Base-by-base conservation (phyloP, 192 early-diverging fungal genomes). In the Martensiomyces pterosporus region DNA sequence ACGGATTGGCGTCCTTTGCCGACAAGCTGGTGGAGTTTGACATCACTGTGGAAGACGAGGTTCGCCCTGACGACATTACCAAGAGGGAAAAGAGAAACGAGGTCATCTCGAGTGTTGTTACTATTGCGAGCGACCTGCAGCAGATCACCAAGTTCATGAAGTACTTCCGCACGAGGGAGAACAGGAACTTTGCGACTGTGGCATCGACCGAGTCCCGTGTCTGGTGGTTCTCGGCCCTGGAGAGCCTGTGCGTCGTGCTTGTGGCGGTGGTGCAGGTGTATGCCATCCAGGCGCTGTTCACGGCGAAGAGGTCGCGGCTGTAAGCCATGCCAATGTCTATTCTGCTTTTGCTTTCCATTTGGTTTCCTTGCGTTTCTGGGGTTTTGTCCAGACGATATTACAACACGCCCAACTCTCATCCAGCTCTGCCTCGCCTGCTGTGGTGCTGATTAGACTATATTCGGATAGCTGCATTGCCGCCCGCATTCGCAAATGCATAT, bases 21-120 rank as follows among this genome's bases (percentile, higher is more conserved):
- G 92, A 97, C 59, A 99, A 99, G 60, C 69, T 85, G 7, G 79
- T 99, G 23, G 96, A 98, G 63, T 94, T 98, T 70, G 96, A 98
- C 55, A 89, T 98, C 48, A 79, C 83, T 0, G 78, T 93, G 13
- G 92, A 99, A 67, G 81, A 94, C 68, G 93, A 97, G 75, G 74
- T 71, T 21, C 82, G 85, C 19, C 61, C 80, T 4, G 69, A 78
- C 35, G 77, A 85, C 49, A 66, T 76, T 47, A 56, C 75, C 32
- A 77, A 72, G 44, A 65, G 74, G 8, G 76, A 79, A 63, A 72
- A 80, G 56, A 67, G 80, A 42, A 49, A 84, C 47, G 76, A 77
- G 63, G 68, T 80, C 13, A 60, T 72, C 39, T 76, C 71, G 61
- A 73, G 69, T 26, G 61, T 83, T 22, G 80, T 86, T 60, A 62